Evolutionary conservation across 805 yeast genomes (phyloP).

Genomic region (Cyberlindnera meyerae): DNA sequence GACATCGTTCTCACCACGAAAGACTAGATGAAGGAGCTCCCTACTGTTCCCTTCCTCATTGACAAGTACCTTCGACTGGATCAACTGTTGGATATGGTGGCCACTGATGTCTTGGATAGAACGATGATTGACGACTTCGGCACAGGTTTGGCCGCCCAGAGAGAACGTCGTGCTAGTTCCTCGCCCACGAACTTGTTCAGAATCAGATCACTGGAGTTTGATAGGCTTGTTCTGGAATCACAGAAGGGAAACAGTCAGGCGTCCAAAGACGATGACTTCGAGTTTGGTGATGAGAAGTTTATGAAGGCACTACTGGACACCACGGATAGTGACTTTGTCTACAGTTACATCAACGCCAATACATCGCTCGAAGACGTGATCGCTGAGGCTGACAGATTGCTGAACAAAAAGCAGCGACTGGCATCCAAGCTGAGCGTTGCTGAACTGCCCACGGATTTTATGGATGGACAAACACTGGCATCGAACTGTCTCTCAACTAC

Average conservation of each 20-base stretch:
- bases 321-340: slow-evolving; percentile 20
- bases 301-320: slow-evolving; percentile 38
- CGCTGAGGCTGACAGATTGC: slow-evolving; percentile 19
- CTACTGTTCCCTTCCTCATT: slow-evolving; percentile 62
- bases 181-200: slow-evolving; percentile 21
- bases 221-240: slow-evolving; percentile 25
- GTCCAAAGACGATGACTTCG: slow-evolving; percentile 35
- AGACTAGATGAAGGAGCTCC: slow-evolving; percentile 50
- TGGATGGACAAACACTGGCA: slow-evolving; percentile 6
- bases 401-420: slow-evolving; percentile 20
- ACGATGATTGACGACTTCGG: slow-evolving; percentile 20
- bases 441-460: slow-evolving; percentile 16
- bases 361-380: slow-evolving; percentile 22
- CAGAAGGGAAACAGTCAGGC: slow-evolving; percentile 2
- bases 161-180: slow-evolving; percentile 5
- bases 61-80: slow-evolving; percentile 60
- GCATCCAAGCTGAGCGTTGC: slow-evolving; percentile 19
- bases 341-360: slow-evolving; percentile 19
- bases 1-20: slow-evolving; percentile 50
- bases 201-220: slow-evolving; percentile 32
- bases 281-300: slow-evolving; percentile 58
- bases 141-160: slow-evolving; percentile 4
- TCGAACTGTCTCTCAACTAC: slow-evolving; percentile 8
- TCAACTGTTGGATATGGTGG: slow-evolving; percentile 48
- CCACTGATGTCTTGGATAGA: slow-evolving; percentile 14